A percentile compares a stretch with the other conserved stretches of the same genome.
These are phyloP conservation scores for Trichoderma parareesei DNA, from an alignment of 495 filamentous ascomycete genomes.

Conservation along the genomic window DNA sequence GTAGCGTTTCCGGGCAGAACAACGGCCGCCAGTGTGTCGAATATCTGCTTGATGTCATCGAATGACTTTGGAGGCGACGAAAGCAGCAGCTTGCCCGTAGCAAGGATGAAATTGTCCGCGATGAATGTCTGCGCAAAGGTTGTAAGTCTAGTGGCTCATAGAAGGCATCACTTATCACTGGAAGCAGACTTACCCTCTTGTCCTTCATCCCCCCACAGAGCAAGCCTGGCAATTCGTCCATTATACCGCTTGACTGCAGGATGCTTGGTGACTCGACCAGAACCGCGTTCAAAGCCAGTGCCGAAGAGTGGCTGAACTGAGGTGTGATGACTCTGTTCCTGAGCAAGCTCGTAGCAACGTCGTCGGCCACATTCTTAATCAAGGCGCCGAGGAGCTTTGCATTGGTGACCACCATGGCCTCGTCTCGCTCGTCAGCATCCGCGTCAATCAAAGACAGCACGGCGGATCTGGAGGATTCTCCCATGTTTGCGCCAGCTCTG, in stretches of 20 bases:
- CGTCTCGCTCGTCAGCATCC: conserved; percentile 65
- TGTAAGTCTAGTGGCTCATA: conserved; percentile 11
- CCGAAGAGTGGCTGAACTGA: conserved; percentile 55
- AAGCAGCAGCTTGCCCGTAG: conserved; percentile 91
- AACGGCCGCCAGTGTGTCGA: conserved; percentile 63
- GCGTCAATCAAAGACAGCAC: conserved; percentile 82
- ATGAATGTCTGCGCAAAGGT: conserved; percentile 55
- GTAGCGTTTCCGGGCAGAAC: conserved; percentile 67
- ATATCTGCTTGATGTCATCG: conserved; percentile 68
- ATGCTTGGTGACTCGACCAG: conserved; percentile 67
- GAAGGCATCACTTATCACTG: neutral
- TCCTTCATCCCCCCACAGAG: conserved; percentile 74
- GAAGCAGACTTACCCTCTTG: conserved; percentile 51
- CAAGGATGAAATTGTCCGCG: conserved; percentile 82
- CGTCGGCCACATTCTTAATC: conserved; percentile 67
- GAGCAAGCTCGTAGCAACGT: conserved; percentile 58
- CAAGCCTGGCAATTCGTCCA: conserved; percentile 59
- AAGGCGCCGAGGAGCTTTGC: conserved; percentile 82
- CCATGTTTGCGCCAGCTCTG: conserved; percentile 91
- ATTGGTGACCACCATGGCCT: conserved; percentile 75
- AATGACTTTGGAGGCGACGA: conserved; percentile 50
- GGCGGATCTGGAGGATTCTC: conserved; percentile 71
- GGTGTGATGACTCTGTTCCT: conserved; percentile 73
- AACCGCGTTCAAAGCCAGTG: conserved; percentile 81
- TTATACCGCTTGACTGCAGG: conserved; percentile 54